These are phyloP conservation scores for Metahyphopichia silvanorum DNA, from an alignment of 805 yeast species.

Conservation along the genomic window DNA sequence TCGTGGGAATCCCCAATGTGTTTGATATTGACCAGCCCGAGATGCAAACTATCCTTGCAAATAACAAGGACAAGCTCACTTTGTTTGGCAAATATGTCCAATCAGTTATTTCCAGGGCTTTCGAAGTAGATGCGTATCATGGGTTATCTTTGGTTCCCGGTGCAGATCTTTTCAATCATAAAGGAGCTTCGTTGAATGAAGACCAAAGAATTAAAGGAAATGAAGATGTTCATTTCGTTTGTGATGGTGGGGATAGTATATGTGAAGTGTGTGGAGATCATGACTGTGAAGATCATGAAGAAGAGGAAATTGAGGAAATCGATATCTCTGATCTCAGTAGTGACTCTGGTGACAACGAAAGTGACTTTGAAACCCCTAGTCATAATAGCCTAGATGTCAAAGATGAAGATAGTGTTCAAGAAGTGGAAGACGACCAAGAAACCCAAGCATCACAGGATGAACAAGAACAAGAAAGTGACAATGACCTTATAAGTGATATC, in stretches of 20 bases:
- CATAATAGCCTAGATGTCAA: constrained; percentile 5
- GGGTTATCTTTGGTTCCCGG: constrained; percentile 82
- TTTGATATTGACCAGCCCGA: constrained; percentile 17
- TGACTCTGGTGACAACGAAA: constrained; percentile 8
- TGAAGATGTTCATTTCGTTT: constrained; percentile 66
- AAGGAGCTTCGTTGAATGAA: constrained; percentile 26
- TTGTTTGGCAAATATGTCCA: constrained; percentile 57
- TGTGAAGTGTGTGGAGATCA: constrained; percentile 32
- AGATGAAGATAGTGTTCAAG: constrained; percentile 7
- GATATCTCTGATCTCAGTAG: constrained; percentile 11
- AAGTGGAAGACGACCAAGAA: constrained; percentile 7
- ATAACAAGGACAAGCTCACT: constrained; percentile 23
- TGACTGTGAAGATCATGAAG: constrained; percentile 29
- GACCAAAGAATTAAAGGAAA: constrained; percentile 13
- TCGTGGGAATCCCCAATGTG: constrained; percentile 36
- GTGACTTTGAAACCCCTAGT: constrained; percentile 14
- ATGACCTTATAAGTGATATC: constrained; percentile 8
- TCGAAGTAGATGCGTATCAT: constrained; percentile 73
- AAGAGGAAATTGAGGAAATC: constrained; percentile 16
- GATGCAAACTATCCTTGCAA: constrained; percentile 12
- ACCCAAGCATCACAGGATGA: constrained; percentile 10
- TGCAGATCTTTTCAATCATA: constrained; percentile 86
- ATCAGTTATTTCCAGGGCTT: constrained; percentile 73
- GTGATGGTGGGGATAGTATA: constrained; percentile 24
- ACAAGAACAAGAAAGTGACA: constrained; percentile 11